Evolutionary conservation across 495 filamentous ascomycete species (phyloP).

Genomic region (Apodospora peruviana): DNA sequence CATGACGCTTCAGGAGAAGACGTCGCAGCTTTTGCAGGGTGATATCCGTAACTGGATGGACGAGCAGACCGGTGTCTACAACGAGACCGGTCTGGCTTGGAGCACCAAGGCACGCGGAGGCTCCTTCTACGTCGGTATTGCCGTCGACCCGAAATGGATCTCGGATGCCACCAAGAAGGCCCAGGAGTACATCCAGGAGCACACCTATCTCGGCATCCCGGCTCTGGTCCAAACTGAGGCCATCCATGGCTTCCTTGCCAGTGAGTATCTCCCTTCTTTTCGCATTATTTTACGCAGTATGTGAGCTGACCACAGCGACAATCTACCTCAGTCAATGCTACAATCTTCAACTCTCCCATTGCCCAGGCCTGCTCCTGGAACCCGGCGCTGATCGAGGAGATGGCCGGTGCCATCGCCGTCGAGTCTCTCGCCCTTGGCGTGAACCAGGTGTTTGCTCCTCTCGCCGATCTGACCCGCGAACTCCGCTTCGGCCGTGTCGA

Average conservation of each 20-base stretch:
- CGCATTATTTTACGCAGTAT: neutral
- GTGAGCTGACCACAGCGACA: neutral
- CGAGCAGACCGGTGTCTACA: slow-evolving; percentile 51
- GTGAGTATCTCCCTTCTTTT: neutral
- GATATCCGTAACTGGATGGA: slow-evolving; percentile 70
- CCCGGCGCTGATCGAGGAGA: slow-evolving; percentile 51
- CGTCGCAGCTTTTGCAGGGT: slow-evolving; percentile 16
- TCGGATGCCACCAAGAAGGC: slow-evolving; percentile 53
- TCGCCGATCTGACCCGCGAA: slow-evolving; percentile 62
- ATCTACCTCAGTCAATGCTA: slow-evolving; percentile 48
- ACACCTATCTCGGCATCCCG: slow-evolving; percentile 62
- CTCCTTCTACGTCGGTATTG: slow-evolving; percentile 59
- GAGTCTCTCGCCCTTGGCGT: slow-evolving; percentile 59
- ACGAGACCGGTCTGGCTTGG: slow-evolving; percentile 56
- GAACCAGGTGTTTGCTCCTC: slow-evolving; percentile 64
- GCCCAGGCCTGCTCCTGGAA: slow-evolving; percentile 64
- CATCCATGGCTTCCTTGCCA: slow-evolving; percentile 59
- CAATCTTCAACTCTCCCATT: slow-evolving; percentile 71
- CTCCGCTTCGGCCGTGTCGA: slow-evolving; percentile 64
- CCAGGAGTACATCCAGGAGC: slow-evolving; percentile 59
- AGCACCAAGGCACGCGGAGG: slow-evolving; percentile 60
- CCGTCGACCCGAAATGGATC: slow-evolving; percentile 54
- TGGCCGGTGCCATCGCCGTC: slow-evolving; percentile 54
- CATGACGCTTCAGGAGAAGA: slow-evolving; percentile 56
- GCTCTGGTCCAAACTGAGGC: slow-evolving; percentile 66